phyloP scores from a whole-genome alignment of 352 stramenopile species.

The Globisporangium iwayamae region DNA sequence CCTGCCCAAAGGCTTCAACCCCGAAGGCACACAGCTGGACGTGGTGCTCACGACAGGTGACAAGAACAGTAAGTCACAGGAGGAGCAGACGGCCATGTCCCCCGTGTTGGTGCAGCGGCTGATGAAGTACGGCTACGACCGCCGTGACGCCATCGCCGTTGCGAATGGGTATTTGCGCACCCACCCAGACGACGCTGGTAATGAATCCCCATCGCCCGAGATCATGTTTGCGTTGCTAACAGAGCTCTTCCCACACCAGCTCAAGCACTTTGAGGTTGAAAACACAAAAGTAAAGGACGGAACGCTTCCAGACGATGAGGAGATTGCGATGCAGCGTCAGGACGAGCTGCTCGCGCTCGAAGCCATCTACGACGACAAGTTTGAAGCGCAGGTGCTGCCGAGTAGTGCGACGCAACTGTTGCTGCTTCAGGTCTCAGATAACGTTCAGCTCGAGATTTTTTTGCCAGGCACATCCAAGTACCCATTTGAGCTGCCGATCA shows the following conservation, averaged over 20 bases:
- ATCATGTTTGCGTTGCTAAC: constrained; percentile 38
- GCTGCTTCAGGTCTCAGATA: constrained; percentile 44
- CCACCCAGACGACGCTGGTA: constrained; percentile 14
- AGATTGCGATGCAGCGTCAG: constrained; percentile 49
- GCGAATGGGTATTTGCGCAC: constrained; percentile 38
- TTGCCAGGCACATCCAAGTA: constrained; percentile 51
- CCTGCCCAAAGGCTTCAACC: constrained; percentile 83
- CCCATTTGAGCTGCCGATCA: constrained; percentile 67
- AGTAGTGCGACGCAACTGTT: constrained; percentile 32
- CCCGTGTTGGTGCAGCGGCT: constrained; percentile 60
- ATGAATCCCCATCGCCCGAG: constrained; percentile 34
- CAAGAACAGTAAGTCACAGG: constrained; percentile 8
- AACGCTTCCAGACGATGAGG: constrained; percentile 26
- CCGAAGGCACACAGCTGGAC: constrained; percentile 87
- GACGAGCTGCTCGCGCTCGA: constrained; percentile 80
- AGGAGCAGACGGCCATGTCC: constrained; percentile 18
- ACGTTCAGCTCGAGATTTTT: constrained; percentile 52
- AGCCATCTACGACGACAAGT: constrained; percentile 80
- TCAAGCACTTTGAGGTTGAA: constrained; percentile 36
- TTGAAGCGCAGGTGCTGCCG: constrained; percentile 25
- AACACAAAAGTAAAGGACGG: neutral
- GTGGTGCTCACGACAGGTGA: constrained; percentile 40
- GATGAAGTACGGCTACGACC: constrained; percentile 79
- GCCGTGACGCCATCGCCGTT: constrained; percentile 40
- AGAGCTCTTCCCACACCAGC: constrained; percentile 38